Evolutionary conservation across 2,329 filamentous ascomycete species (phyloP), one percentile per base, ranked within the genome.

Genomic region (Aspergillus thermomutatus): DNA sequence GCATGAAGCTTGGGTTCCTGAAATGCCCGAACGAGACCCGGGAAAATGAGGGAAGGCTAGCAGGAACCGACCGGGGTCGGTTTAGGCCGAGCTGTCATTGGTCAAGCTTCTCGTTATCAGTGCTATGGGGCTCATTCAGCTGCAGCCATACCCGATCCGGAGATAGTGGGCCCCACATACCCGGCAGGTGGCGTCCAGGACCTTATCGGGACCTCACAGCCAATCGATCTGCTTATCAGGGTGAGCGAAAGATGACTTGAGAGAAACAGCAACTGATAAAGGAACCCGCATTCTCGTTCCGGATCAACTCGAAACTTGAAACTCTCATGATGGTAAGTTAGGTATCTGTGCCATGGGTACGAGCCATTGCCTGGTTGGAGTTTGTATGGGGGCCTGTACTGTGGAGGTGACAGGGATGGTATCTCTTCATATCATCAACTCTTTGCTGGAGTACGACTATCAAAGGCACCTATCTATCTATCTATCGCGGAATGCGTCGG

Each of bases 141-240:
- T 26, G 23, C 48, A 43, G 26, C 55, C 56, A 58, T 34, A 27
- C 55, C 43, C 19, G 17, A 56, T 59, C 34, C 40, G 54, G 58
- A 19, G 21, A 31, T 17, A 31, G 50, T 8, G 50, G 37, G n/a
- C 58, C 50, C 56, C 58, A 57, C 43, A 27, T 51, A 48, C 47
- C 10, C 34, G 47, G 43, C 41, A 27, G 59, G 57, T 63, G 60
- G 60, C 59, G 60, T 54, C 27, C 40, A 55, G 54, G 50, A 27
- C 47, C 60, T 63, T 63, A 63, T 63, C 60, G 60, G 40, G 46
- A 43, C 40, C 51, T 63, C 59, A 50, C 50, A 56, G 46, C 60
- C 60, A 60, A 63, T 63, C 56, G 57, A 56, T 59, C 31, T 19
- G 19, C 25, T 37, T 21, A 31, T 37, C 27, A 23, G 19, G 23